phyloP scores from a whole-genome alignment of 2,329 filamentous ascomycete species.

The Xylaria sp. region DNA sequence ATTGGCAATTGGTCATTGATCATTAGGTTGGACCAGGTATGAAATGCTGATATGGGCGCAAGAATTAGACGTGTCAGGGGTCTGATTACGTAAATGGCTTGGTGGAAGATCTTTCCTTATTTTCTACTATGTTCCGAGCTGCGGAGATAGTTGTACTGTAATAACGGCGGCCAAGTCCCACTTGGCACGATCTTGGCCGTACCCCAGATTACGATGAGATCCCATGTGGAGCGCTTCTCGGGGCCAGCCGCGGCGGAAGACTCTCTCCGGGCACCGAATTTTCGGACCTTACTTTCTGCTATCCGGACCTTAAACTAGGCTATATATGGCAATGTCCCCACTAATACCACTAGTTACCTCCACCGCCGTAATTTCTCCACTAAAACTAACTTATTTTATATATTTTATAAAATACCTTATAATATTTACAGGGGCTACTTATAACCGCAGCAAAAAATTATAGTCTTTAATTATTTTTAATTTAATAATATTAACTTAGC shows the following conservation, averaged over 20 bases:
- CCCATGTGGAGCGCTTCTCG: neutral
- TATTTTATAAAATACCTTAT: no score
- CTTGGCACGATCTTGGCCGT: neutral
- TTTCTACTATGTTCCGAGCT: neutral
- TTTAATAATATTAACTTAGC: no score
- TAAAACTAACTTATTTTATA: no score
- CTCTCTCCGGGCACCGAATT: no score
- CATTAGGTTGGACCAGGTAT: neutral
- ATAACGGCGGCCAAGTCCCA: neutral
- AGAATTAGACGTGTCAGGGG: neutral
- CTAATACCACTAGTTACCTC: no score
- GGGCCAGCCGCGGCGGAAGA: neutral
- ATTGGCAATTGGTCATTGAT: neutral
- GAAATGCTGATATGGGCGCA: neutral
- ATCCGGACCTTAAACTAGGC: no score
- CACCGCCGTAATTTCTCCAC: no score
- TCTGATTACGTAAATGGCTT: neutral
- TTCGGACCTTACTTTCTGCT: no score
- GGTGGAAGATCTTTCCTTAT: neutral
- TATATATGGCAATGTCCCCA: no score
- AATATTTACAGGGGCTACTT: no score
- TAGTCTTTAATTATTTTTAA: no score
- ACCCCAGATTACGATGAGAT: slow-evolving; percentile 2
- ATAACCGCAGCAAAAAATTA: no score
- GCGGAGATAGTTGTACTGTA: neutral